These are phyloP conservation scores for Sporobolomyces pararoseus DNA, from an alignment of 768 basidiomycete species.

Conservation along the genomic window DNA sequence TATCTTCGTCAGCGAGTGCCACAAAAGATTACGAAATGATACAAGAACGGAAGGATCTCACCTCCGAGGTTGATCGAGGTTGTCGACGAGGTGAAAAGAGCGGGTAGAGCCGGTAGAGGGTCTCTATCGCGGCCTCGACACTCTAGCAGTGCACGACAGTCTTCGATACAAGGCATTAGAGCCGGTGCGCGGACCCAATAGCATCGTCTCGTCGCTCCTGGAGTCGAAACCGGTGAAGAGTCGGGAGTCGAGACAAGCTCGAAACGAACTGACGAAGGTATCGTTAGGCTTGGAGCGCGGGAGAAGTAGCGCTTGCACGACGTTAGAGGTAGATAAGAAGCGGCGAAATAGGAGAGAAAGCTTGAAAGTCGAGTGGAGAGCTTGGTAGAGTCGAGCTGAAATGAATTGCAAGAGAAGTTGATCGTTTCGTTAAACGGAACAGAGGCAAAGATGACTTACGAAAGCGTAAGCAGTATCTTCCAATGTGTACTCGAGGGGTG, in stretches of 20 bases:
- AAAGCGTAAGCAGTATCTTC: not conserved
- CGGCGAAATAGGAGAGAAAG: not conserved
- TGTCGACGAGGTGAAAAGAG: not conserved
- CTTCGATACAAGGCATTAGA: not conserved
- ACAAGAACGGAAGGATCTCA: not conserved
- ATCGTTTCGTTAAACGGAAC: not conserved
- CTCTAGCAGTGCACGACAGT: not conserved
- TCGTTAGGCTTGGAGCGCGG: too few relatives aligned
- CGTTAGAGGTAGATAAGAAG: not conserved
- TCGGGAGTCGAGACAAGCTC: constrained; percentile 6
- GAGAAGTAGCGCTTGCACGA: not conserved
- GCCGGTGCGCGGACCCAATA: not conserved
- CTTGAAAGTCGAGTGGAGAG: not conserved
- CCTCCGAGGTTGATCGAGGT: not conserved
- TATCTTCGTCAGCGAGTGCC: not conserved
- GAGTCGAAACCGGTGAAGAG: not conserved
- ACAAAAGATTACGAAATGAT: not conserved
- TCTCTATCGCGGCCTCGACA: not conserved
- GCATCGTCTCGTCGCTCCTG: not conserved
- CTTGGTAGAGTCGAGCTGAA: not conserved
- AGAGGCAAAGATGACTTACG: not conserved
- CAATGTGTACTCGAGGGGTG: not conserved
- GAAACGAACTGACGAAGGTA: not conserved
- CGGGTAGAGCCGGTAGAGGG: not conserved
- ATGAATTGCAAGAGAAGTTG: not conserved